Conservation (phyloP, 176 grass and related monocot genomes). For the Oryza meridionalis region DNA sequence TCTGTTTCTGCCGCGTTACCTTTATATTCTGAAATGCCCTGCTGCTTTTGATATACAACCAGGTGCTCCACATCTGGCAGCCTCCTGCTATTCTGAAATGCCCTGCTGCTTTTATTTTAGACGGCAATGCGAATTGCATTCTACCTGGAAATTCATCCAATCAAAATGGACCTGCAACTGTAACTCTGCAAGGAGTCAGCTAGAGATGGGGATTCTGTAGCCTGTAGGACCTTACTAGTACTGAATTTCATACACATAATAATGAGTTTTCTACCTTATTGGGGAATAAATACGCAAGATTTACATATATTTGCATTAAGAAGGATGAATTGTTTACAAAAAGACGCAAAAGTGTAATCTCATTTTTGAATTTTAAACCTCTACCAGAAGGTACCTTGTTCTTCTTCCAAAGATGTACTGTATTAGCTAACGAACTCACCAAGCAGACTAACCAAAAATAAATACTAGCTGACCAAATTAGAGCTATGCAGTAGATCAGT, state of each 20-base stretch:
- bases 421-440: not conserved
- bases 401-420: not conserved
- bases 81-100: conserved; percentile 3
- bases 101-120: conserved; percentile 18
- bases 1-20: conserved; percentile 20
- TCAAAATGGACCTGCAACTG: conserved; percentile 2
- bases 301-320: not conserved
- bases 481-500: not conserved
- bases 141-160: conserved; percentile 17
- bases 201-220: conserved; percentile 1
- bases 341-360: not conserved
- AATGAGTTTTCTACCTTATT: not conserved
- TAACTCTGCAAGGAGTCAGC: not conserved
- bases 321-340: not conserved
- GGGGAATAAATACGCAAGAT: not conserved
- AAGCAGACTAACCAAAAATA: conserved; percentile 13
- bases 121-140: conserved; percentile 20
- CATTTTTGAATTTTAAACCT: not conserved
- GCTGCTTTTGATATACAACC: conserved; percentile 19
- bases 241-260: not conserved
- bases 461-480: not conserved
- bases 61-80: conserved; percentile 43
- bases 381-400: not conserved
- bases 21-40: conserved; percentile 35
- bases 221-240: not conserved